Base-by-base conservation (phyloP, 1,139 yeast species). In the Diutina siamensis region DNA sequence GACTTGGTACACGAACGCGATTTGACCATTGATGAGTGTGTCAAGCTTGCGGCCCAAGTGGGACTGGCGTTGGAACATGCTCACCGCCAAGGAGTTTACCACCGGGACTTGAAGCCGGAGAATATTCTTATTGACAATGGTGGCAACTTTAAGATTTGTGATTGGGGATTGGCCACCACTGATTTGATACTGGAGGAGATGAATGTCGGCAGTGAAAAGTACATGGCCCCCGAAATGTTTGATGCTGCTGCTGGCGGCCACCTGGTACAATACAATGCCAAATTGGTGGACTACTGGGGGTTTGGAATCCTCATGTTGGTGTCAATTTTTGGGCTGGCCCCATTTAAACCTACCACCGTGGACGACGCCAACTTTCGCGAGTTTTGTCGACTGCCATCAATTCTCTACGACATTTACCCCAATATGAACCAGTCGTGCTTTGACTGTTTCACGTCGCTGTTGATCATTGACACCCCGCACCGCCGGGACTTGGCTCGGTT, bases 71-170 rank as follows among this genome's bases (percentile, higher is more conserved):
- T 74, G 35, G 52, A 53, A 8, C 71, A 59, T 53, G 62, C 73
- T 28, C 79, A 75, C 53, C 55, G 64, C 4, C 57, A 57, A 46
- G 71, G 73, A 1, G 60, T 75, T 28, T 74, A 64, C 56, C 80
- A 75, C 55, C 64, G 80, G 45, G 80, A 75, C 56, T 60, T 75
- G 44, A 75, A 75, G 55, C 80, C 80, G 1, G 80, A 75, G 53
- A 75, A 75, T 51, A 65, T 75, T 46, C 60, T 75, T 48, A 60
- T 74, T 48, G 62, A 61, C 47, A 58, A 56, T 45, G 53, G 60
- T 47, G 72, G 71, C 44, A 55, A 64, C 46, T 65, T 72, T 48
- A 74, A 74, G 59, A 57, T 75, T 46, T 74, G 79, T 55, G 80
- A 75, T 58, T 75, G 79, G 79, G 80, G 80, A 3, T 64, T 75